Conservation (phyloP, 1,284 basidiomycete genomes). For the Phenoliferia sp. region DNA sequence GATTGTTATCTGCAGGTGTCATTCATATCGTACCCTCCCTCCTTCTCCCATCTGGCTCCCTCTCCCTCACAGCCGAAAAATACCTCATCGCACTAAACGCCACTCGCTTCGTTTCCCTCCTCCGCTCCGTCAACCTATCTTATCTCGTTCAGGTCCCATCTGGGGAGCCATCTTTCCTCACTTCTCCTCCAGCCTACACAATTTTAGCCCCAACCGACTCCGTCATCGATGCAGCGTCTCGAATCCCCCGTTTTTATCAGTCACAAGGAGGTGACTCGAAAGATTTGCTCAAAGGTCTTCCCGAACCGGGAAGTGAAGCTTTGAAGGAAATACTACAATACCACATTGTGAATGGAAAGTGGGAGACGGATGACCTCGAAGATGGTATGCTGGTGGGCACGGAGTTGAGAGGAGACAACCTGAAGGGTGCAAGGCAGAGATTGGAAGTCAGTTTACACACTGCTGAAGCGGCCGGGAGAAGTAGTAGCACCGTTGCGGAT, state of each 20-base stretch:
- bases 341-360: constrained; percentile 78
- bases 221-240: constrained; percentile 51
- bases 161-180: constrained; percentile 44
- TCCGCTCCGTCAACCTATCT: constrained; percentile 74
- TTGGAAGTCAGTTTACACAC: constrained; percentile 60
- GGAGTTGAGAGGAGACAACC: constrained; percentile 61
- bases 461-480: constrained; percentile 30
- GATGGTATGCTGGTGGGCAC: constrained; percentile 74
- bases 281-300: constrained; percentile 45
- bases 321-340: constrained; percentile 64
- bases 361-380: constrained; percentile 62
- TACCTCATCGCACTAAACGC: constrained; percentile 84
- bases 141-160: constrained; percentile 69
- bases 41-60: constrained; percentile 67
- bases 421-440: constrained; percentile 67
- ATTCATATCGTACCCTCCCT: constrained; percentile 81
- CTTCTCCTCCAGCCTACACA: constrained; percentile 33
- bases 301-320: constrained; percentile 60
- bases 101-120: constrained; percentile 78
- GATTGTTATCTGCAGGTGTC: constrained; percentile 52
- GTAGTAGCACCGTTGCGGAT: constrained; percentile 39
- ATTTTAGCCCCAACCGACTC: constrained; percentile 81
- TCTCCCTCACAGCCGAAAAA: constrained; percentile 87
- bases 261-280: constrained; percentile 21
- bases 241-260: neutral